Evolutionary conservation across 352 stramenopile genomes (phyloP), one percentile per base, ranked within the genome.

Genomic region (Phytophthora vignae): DNA sequence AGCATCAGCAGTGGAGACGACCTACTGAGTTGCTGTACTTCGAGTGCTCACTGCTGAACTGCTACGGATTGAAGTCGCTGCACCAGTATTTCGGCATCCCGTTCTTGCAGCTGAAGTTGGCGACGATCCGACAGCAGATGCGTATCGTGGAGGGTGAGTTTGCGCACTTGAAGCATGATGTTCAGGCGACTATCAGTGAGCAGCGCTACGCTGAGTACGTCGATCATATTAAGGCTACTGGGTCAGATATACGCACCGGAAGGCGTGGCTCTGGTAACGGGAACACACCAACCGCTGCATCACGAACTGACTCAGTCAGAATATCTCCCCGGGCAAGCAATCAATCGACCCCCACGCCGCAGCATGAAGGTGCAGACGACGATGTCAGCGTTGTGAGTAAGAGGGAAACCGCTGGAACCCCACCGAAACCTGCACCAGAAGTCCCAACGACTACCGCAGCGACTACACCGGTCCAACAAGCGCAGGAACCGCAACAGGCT

Each of bases 41-140:
- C 55, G 89, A 96, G 66, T 95, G 87, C 57, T 95, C 84, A 38
- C 67, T 96, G 62, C 64, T 86, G 22, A 93, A 96, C 69, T 97
- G 90, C 67, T 96, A 95, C 53, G 90, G 90, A 15, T 67, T 97
- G 27, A 92, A 93, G 73, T 77, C 88, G 9, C 70, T 97, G 67
- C 87, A 97, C 42, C 87, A 93, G 58, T 97, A 96, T 69, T 92
- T 97, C 65, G 84, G 85, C 4, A 87, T 96, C 27, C 88, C 90
- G 19, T 96, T 96, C 55, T 69, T 97, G 58, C 84, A 95, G 57
- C 69, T 96, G 40, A 96, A 96, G 58, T 72, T 92, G 31, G 74
- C 77, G 25, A 96, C 85, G 10, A 84, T 96, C 33, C 80, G 85
- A 36, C 87, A 96, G 75, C 88, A 95, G 64, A 67, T 93, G 38